Percentiles rank a stretch among this genome's conserved stretches.
phyloP scores from a whole-genome alignment of 2,329 filamentous ascomycete genomes.

The Pyricularia grisea region DNA sequence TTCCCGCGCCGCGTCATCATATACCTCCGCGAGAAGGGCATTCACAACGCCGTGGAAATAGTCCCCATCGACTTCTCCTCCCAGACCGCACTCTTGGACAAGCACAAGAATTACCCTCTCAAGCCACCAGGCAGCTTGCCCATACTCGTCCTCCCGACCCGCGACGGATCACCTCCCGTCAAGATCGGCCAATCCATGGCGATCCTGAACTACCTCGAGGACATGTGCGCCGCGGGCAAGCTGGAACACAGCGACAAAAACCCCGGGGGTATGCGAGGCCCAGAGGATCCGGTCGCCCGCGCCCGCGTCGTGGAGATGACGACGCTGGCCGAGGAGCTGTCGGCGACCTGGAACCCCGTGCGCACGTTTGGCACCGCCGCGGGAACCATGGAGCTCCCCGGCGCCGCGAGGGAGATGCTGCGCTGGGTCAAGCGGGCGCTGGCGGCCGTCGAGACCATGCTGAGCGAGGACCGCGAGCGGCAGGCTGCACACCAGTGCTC shows the following conservation, averaged over 20 bases:
- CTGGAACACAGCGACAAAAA: too few species aligned
- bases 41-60: neutral
- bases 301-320: too few species aligned
- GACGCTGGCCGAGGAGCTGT: too few species aligned
- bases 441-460: neutral
- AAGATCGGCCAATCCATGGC: neutral
- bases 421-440: neutral
- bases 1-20: neutral
- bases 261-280: too few species aligned
- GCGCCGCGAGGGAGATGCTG: neutral
- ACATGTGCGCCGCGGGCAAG: neutral
- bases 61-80: too few species aligned
- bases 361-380: neutral
- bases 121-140: too few species aligned
- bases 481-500: neutral
- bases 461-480: neutral
- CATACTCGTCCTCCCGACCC: too few species aligned
- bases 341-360: too few species aligned
- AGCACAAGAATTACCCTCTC: too few species aligned
- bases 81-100: too few species aligned
- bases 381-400: too few species aligned
- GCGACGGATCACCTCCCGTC: neutral
- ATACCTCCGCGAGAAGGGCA: neutral
- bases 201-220: conserved; percentile 1
- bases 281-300: too few species aligned